Evolutionary conservation across 352 stramenopile species (phyloP).

Genomic region (Globisporangium polare): DNA sequence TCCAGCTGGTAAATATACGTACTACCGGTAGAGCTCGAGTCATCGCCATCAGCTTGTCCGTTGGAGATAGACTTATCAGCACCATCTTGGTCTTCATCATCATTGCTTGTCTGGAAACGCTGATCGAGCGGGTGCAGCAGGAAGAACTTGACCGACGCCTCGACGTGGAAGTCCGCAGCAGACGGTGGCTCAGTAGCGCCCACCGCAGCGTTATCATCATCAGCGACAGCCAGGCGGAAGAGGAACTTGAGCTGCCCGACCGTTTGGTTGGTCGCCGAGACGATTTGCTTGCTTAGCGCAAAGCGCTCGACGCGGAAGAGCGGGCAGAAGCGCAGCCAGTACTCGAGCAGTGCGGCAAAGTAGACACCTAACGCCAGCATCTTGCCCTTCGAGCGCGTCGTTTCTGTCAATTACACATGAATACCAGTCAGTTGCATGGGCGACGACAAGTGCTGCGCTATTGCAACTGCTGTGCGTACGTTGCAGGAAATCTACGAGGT

Average conservation of each 20-base stretch:
- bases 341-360: conserved; percentile 69
- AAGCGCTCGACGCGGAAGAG: conserved; percentile 38
- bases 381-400: conserved; percentile 25
- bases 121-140: conserved; percentile 39
- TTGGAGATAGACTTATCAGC: background rate
- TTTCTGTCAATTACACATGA: conserved; percentile 18
- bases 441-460: background rate
- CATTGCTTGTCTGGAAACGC: background rate
- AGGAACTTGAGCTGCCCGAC: conserved; percentile 77
- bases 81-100: background rate
- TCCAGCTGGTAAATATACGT: conserved; percentile 31
- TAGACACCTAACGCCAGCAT: conserved; percentile 62
- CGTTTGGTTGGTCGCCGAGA: conserved; percentile 55
- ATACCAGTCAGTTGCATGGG: background rate
- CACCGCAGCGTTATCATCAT: background rate
- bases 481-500: conserved; percentile 49
- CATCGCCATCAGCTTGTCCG: background rate
- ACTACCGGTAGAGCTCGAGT: background rate
- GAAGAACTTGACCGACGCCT: conserved; percentile 83
- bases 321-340: conserved; percentile 56
- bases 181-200: background rate
- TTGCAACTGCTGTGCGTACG: conserved; percentile 20
- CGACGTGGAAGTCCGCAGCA: conserved; percentile 52
- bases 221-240: conserved; percentile 28
- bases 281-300: conserved; percentile 53